Conservation (phyloP, 1,139 yeast genomes). For the Diutina neorugosa region DNA sequence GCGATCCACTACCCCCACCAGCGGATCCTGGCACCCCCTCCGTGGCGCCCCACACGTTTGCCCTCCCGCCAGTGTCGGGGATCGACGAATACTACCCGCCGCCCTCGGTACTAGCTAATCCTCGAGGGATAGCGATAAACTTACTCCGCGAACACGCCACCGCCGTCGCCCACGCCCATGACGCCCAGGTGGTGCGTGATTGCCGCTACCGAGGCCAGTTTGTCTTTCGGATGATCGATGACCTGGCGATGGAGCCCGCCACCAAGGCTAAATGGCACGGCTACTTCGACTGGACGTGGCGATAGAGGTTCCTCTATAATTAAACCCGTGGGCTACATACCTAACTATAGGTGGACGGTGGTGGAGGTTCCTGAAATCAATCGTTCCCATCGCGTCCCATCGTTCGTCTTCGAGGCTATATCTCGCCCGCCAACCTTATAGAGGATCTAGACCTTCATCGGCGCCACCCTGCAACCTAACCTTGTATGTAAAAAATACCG, state of each 20-base stretch:
- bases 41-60: neutral
- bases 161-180: neutral
- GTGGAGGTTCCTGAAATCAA: neutral
- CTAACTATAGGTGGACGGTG: too few relatives aligned
- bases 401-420: neutral
- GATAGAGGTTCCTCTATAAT: too few relatives aligned
- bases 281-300: constrained; percentile 8
- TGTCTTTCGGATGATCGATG: constrained; percentile 6
- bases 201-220: neutral
- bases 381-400: too few relatives aligned
- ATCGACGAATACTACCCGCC: constrained; percentile 3
- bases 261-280: constrained; percentile 7
- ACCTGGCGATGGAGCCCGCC: constrained; percentile 6
- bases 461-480: neutral
- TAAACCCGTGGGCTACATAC: too few relatives aligned
- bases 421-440: neutral
- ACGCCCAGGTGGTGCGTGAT: neutral
- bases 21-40: neutral
- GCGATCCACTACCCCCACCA: neutral
- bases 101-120: neutral
- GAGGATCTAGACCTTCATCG: neutral
- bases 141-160: neutral
- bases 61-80: neutral
- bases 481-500: neutral
- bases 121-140: neutral